Evolutionary conservation across 352 stramenopile species (phyloP), one percentile per base, ranked within the genome.

Genomic region (Plasmopara halstedii): DNA sequence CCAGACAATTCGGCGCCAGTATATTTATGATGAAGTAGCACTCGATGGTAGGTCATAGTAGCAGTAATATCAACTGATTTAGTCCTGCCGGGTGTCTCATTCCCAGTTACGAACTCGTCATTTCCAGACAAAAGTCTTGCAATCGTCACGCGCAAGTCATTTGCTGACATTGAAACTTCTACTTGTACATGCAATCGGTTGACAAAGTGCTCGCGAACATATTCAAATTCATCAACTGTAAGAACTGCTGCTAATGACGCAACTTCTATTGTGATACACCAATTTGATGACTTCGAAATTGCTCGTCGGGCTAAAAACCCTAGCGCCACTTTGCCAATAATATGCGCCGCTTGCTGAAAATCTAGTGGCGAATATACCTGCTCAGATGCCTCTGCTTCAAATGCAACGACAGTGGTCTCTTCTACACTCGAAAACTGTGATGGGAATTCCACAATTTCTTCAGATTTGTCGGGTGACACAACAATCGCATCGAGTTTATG

Each of bases 141-240:
- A 22, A 90, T 62, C 0, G 31, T 41, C 25, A 70, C 42, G 2
- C 75, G 69, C 11, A 90, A 53, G 26, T 70, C 58, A 15, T 84
- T 83, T 21, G 79, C 73, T 1, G 71, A 87, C 67, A 82, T 90
- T 9, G 45, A 27, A 25, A 53, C 50, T 17, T 73, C 64, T 6
- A 85, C 66, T 27, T 65, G 48, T 2, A 90, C 31, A 4, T 68
- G 34, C 4, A 63, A 23, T 9, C 54, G 23, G 13, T 62, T 38
- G 2, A 50, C 31, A 2, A 58, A 50, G 31, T 57, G 29, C 25
- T 37, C 22, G 1, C 35, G 32, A 15, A 58, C 46, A 39, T 46
- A 43, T 5, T 41, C 22, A 6, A 71, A 27, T 33, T 80, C 68
- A n/a, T 23, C 5, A 5, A 58, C 44, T n/a, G 49, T 68, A n/a